These are phyloP conservation scores for Phyllosticta citriasiana DNA, from an alignment of 2,329 filamentous ascomycete species.

Conservation along the genomic window DNA sequence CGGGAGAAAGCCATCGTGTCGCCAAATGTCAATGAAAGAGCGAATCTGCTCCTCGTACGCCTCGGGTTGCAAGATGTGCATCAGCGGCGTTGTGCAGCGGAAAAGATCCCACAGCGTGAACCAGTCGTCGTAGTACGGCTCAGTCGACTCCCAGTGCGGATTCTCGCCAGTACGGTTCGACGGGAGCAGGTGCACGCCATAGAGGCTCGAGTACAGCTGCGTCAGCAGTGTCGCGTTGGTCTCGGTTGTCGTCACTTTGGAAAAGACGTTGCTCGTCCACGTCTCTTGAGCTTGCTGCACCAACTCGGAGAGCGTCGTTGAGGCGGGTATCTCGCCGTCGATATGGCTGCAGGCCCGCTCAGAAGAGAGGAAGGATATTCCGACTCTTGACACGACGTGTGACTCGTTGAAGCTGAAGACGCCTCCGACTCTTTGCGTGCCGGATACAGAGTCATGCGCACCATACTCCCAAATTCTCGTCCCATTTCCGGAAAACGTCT, in stretches of 20 bases:
- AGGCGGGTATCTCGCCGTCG: conserved; percentile 44
- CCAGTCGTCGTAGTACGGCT: conserved; percentile 59
- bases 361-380: conserved; percentile 58
- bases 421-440: conserved; percentile 26
- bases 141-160: conserved; percentile 51
- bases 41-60: conserved; percentile 57
- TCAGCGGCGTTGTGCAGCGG: conserved; percentile 53
- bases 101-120: conserved; percentile 60
- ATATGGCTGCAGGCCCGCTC: conserved; percentile 51
- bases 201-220: conserved; percentile 57
- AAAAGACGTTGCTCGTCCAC: conserved; percentile 55
- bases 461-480: conserved; percentile 16
- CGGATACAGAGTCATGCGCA: conserved; percentile 20
- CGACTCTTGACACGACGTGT: conserved; percentile 48
- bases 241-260: conserved; percentile 52
- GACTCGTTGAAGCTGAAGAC: conserved; percentile 44
- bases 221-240: conserved; percentile 46
- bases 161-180: conserved; percentile 65
- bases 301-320: conserved; percentile 35
- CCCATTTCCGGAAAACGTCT: conserved; percentile 23
- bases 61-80: conserved; percentile 54
- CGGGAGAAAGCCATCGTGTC: conserved; percentile 53
- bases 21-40: conserved; percentile 59
- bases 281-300: conserved; percentile 38
- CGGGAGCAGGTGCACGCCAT: conserved; percentile 59